A percentile compares a stretch with the other conserved stretches of the same genome.
Conservation (phyloP, 352 stramenopile species). For the Hyaloperonospora brassicae region DNA sequence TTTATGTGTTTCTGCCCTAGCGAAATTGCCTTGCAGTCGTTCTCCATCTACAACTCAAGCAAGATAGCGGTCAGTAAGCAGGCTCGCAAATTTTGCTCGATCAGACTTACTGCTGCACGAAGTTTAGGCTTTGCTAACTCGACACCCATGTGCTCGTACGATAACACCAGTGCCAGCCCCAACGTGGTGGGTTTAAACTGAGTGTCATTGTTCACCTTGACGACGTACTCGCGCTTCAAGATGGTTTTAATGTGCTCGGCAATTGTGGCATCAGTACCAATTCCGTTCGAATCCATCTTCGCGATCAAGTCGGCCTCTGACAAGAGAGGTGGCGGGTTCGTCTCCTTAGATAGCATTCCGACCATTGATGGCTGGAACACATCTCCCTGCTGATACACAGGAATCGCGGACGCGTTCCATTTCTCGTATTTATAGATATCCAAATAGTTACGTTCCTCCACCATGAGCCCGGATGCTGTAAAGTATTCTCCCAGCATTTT, state of each 20-base stretch:
- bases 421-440: constrained; percentile 94
- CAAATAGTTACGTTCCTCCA: constrained; percentile 90
- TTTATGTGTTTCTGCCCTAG: constrained; percentile 67
- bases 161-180: constrained; percentile 85
- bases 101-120: constrained; percentile 60
- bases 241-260: constrained; percentile 99
- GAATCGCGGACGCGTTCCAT: constrained; percentile 83
- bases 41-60: constrained; percentile 78
- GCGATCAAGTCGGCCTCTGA: constrained; percentile 90
- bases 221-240: constrained; percentile 93
- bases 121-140: constrained; percentile 94
- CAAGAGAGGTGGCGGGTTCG: constrained; percentile 80
- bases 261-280: constrained; percentile 93
- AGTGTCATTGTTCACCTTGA: constrained; percentile 90
- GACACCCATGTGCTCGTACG: constrained; percentile 92
- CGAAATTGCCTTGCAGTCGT: constrained; percentile 85
- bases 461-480: constrained; percentile 80
- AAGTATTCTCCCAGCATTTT: constrained; percentile 86
- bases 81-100: neutral
- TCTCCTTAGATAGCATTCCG: constrained; percentile 65
- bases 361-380: constrained; percentile 64
- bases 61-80: constrained; percentile 8
- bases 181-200: constrained; percentile 91
- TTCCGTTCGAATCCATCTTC: constrained; percentile 93
- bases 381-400: constrained; percentile 72